These are phyloP conservation scores for Poteriospumella lacustris DNA, from an alignment of 108 stramenopile genomes.

Conservation along the genomic window DNA sequence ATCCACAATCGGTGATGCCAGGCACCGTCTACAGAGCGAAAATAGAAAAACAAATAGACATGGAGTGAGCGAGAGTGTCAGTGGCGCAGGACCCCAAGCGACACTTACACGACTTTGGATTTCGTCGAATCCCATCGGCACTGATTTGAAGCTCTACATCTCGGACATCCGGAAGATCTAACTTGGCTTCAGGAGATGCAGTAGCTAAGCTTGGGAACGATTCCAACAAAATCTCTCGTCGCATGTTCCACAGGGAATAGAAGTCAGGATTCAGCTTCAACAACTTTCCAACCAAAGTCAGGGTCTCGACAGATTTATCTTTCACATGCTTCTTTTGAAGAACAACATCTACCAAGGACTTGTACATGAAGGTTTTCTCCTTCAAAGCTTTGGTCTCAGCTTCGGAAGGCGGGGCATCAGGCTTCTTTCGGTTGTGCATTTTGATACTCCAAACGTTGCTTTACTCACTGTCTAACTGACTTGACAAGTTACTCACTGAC, in stretches of 20 bases:
- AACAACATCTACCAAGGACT: constrained; percentile 29
- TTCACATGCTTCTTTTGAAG: background rate
- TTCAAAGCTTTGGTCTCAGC: constrained; percentile 44
- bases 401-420: constrained; percentile 34
- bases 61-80: background rate
- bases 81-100: background rate
- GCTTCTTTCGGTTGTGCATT: constrained; percentile 53
- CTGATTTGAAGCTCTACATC: background rate
- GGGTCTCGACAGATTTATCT: constrained; percentile 45
- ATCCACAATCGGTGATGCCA: constrained; percentile 99
- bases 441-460: background rate
- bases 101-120: constrained; percentile 76
- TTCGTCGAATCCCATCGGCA: constrained; percentile 42
- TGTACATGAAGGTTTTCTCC: constrained; percentile 39
- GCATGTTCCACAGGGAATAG: constrained; percentile 87
- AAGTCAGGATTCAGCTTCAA: constrained; percentile 85
- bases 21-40: constrained; percentile 53
- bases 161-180: background rate
- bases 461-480: too few relatives aligned
- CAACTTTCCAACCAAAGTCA: constrained; percentile 69
- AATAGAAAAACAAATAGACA: background rate
- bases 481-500: too few relatives aligned
- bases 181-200: background rate
- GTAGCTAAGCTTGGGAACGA: constrained; percentile 18
- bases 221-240: constrained; percentile 67